Conservation (phyloP, 78 protist genomes). For the Creolimax fragrantissima region DNA sequence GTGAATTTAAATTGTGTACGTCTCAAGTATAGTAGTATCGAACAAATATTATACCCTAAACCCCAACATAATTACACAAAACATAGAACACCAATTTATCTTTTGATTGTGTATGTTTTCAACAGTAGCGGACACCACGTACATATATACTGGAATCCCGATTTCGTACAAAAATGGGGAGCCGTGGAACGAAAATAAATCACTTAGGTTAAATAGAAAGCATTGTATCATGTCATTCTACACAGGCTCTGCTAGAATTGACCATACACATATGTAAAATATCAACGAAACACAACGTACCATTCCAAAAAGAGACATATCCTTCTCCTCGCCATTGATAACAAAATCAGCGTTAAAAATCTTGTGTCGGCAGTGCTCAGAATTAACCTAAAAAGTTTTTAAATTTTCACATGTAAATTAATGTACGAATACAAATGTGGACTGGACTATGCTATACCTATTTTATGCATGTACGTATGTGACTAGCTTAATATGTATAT, state of each 20-base stretch:
- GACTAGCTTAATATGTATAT: too few species aligned
- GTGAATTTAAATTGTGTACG: too few species aligned
- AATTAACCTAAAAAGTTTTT: conserved; percentile 15
- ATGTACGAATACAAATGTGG: not conserved
- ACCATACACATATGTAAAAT: not conserved
- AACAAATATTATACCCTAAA: too few species aligned
- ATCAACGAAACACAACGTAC: conserved; percentile 35
- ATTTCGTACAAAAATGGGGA: too few species aligned
- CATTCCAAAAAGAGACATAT: conserved; percentile 50
- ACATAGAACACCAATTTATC: too few species aligned
- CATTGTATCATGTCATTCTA: not conserved
- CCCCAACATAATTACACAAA: too few species aligned
- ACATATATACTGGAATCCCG: too few species aligned
- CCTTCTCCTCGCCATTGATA: conserved; percentile 56
- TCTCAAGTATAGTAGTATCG: too few species aligned
- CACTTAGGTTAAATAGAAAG: not conserved
- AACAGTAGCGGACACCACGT: too few species aligned
- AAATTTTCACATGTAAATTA: not conserved
- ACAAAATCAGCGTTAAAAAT: conserved; percentile 59
- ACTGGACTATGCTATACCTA: not conserved
- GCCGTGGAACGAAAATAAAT: not conserved
- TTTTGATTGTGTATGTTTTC: too few species aligned
- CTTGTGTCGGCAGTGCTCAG: conserved; percentile 65
- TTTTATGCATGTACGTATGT: not conserved
- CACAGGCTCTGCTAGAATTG: not conserved